phyloP scores from a whole-genome alignment of 345 rosid species.

The Eucalyptus grandis region DNA sequence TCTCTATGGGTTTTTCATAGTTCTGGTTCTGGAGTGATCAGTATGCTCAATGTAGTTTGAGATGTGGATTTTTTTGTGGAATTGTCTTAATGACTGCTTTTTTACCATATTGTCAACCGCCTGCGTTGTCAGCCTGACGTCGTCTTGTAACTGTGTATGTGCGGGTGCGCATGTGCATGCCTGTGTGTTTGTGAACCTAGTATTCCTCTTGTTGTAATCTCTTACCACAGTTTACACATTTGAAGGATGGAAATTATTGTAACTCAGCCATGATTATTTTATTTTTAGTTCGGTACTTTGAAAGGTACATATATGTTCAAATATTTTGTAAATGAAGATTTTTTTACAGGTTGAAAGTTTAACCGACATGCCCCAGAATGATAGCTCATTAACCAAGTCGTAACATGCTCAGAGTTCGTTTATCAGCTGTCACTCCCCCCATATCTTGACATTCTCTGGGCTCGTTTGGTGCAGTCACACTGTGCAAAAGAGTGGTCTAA shows the following conservation, averaged over 20 bases:
- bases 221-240: background rate
- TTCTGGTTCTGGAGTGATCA: background rate
- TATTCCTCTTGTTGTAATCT: background rate
- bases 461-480: background rate
- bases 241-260: background rate
- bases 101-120: background rate
- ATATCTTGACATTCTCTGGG: background rate
- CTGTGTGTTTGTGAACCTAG: background rate
- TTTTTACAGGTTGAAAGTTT: slow-evolving; percentile 32
- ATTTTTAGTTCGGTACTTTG: background rate
- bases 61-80: background rate
- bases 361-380: slow-evolving; percentile 2
- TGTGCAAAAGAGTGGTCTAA: background rate
- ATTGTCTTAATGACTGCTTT: background rate
- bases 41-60: background rate
- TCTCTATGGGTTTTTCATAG: background rate
- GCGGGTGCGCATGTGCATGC: background rate
- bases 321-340: background rate
- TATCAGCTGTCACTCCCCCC: background rate
- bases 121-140: background rate
- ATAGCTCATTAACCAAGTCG: background rate
- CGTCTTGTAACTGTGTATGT: background rate
- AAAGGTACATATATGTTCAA: background rate
- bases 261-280: background rate
- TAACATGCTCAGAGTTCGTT: background rate